Conservation (phyloP, 2,329 filamentous ascomycete species). For the Curvularia hawaiiensis region DNA sequence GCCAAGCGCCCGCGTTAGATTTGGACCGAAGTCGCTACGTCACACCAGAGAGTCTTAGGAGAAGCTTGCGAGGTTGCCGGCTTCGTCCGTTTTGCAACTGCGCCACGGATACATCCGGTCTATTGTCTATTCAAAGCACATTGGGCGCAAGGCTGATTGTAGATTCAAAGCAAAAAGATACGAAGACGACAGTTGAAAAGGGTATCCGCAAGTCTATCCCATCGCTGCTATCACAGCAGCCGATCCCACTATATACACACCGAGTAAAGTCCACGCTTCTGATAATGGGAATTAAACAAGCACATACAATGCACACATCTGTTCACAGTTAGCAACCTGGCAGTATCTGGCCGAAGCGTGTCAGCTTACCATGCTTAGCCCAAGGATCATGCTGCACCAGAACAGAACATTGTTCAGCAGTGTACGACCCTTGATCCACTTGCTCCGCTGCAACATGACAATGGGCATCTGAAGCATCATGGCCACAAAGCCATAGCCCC, state of each 20-base stretch:
- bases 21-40: constrained; percentile 8
- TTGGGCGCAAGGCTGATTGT: not conserved
- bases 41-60: constrained; percentile 9
- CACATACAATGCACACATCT: constrained; percentile 50
- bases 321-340: constrained; percentile 17
- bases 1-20: constrained; percentile 4
- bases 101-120: not conserved
- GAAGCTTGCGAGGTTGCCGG: constrained; percentile 13
- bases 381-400: constrained; percentile 90
- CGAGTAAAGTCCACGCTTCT: not conserved
- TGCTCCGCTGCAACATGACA: constrained; percentile 85
- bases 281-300: constrained; percentile 31
- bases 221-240: not conserved
- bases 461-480: constrained; percentile 98
- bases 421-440: constrained; percentile 73
- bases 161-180: not conserved
- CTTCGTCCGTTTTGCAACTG: not conserved
- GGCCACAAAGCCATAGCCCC: constrained; percentile 90
- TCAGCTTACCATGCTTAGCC: constrained; percentile 74
- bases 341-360: constrained; percentile 19
- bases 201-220: constrained; percentile 25
- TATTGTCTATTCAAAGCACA: not conserved
- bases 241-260: not conserved
- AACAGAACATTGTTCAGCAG: constrained; percentile 80
- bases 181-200: constrained; percentile 13